Evolutionary conservation across 2,329 filamentous ascomycete species (phyloP), one percentile per base, ranked within the genome.

Genomic region (Emericellopsis cladophorae): DNA sequence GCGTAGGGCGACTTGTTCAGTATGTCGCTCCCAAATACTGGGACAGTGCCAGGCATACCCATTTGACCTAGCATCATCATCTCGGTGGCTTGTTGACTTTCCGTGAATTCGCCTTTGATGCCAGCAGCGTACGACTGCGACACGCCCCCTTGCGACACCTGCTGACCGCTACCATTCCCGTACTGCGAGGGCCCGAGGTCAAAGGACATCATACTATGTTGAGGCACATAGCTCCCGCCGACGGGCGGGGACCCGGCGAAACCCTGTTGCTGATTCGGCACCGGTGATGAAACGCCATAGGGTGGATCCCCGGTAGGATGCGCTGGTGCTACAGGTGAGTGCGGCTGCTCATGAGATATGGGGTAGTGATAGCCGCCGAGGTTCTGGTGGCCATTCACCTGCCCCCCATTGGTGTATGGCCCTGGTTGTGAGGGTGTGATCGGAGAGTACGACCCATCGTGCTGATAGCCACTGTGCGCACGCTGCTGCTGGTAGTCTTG

Each of bases 1-100:
- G 73, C 71, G 54, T 90, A 90, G 0, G 90, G 88, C 3, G 88
- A 94, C 43, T 90, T 84, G 50, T 84, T 89, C 33, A 76, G 52
- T 45, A 86, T 80, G 51, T 94, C 87, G 22, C 75, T 80, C 14
- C 87, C 87, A 59, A 95, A 95, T 22, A 95, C 81, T 1, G 90
- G 87, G 50, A 93, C 84, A 5, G 84, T 79, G 42, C 77, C 80
- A 14, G 71, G 68, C 53, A 72, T 71, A 35, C 72, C 61, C 70
- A 81, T 79, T 45, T 79, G 73, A 48, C 79, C 74, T 15, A 80
- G 53, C 41, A 76, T 60, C 60, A 78, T 70, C 66, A 79, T 67
- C 45, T 80, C 75, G 31, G 63, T 62, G 18, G 65, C 54, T 32
- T 69, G 65, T 16, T 67, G 65, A 15, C 56, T 51, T 14, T 74